Base-by-base conservation (phyloP, 169 alveolate species). In the Amoebophrya sp. region DNA sequence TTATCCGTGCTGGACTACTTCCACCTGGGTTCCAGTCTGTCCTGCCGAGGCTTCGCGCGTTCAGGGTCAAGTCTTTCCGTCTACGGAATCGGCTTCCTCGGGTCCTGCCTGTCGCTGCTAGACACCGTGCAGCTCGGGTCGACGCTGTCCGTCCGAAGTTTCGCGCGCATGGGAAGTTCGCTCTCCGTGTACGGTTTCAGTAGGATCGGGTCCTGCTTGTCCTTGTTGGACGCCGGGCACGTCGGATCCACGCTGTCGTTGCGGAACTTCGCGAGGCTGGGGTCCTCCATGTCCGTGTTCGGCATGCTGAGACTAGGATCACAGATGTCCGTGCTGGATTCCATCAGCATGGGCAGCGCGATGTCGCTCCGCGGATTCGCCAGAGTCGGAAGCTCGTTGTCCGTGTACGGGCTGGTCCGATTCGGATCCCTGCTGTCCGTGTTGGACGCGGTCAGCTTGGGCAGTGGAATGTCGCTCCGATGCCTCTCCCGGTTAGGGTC, bases 231-330 rank as follows among this genome's bases (percentile, higher is more conserved):
- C 77, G 66, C 25, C 55, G 40, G 40, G 88, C 90, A 77, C 54
- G 35, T 77, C 0, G 93, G 54, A 35, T n/a, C 25, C 91, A 0
- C 39, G 38, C 40, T 41, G 23, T 35, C 91, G 10, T 2, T 41
- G 91, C 40, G 93, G 54, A 83, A 90, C 18, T 41, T 39, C 89
- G 47, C 77, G 40, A 35, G 89, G 39, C n/a, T 90, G 39, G 94
- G 93, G 55, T 23, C 40, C 53, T 25, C 66, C 41, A 32, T 54
- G 92, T 83, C 53, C 0, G 90, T 40, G 25, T 93, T 40, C 90
- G 94, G 94, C 23, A 0, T 93, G 77, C 35, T 92, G 0, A 25
- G 93, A 40, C 2, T 41, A n/a, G 93, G 92, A 88, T 88, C 40
- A 39, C 89, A 40, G 35, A 33, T 55, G 39, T 88, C 90, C 39